These are phyloP conservation scores for Jamesozyma lodderae DNA, from an alignment of 805 yeast species.

Conservation along the genomic window DNA sequence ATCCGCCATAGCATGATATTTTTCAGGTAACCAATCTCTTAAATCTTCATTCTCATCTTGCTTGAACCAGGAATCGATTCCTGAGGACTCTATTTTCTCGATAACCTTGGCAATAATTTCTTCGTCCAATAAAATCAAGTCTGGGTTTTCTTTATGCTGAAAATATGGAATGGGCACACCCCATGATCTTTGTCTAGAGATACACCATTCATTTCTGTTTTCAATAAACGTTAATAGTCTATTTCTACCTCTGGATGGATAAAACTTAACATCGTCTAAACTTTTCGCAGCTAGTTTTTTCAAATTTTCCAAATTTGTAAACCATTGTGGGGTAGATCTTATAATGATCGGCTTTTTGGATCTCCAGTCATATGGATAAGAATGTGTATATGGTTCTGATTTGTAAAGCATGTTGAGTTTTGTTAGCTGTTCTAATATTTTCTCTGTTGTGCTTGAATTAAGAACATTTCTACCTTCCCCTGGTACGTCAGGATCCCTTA, in stretches of 20 bases:
- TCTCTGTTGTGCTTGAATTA: conserved; percentile 41
- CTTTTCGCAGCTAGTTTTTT: conserved; percentile 54
- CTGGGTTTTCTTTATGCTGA: conserved; percentile 45
- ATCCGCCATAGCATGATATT: conserved; percentile 34
- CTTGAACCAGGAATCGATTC: conserved; percentile 77
- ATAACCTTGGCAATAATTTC: conserved; percentile 52
- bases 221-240: conserved; percentile 64
- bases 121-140: conserved; percentile 53
- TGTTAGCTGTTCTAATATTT: conserved; percentile 37
- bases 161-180: conserved; percentile 96
- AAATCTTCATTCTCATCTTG: conserved; percentile 35
- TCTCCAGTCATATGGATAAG: conserved; percentile 96
- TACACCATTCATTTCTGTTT: conserved; percentile 92
- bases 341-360: conserved; percentile 92
- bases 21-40: conserved; percentile 60
- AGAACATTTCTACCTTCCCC: conserved; percentile 49
- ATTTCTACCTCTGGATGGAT: conserved; percentile 63
- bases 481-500: conserved; percentile 8
- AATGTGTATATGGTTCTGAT: conserved; percentile 55
- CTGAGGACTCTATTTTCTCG: conserved; percentile 41
- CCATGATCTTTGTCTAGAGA: conserved; percentile 93
- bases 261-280: conserved; percentile 54
- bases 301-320: conserved; percentile 72
- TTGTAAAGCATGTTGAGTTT: conserved; percentile 37
- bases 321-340: conserved; percentile 95